Percentiles rank a stretch among this genome's conserved stretches.
Evolutionary conservation across 345 rosid genomes (phyloP).

Genomic region (Ailanthus altissimus): DNA sequence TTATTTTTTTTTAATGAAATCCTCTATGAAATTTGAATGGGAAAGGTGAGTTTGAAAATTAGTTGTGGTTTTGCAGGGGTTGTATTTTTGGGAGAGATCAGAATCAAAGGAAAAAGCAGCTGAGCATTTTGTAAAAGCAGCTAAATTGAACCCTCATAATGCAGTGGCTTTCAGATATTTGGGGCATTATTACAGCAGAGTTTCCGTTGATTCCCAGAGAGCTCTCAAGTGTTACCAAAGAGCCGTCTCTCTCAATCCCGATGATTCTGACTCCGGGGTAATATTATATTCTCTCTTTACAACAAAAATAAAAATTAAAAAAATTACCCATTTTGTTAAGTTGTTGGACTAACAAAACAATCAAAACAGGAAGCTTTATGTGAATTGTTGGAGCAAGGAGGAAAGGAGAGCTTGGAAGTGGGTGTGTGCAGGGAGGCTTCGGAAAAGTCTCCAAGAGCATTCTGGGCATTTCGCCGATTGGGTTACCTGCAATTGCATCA

Average conservation of each 20-base stretch:
- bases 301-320: not conserved
- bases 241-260: constrained; percentile 62
- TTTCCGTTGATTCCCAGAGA: constrained; percentile 56
- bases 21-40: not conserved
- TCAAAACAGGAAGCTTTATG: constrained; percentile 66
- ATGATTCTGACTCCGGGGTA: constrained; percentile 73
- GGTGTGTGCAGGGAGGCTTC: constrained; percentile 75
- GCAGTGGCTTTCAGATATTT: constrained; percentile 68
- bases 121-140: constrained; percentile 69
- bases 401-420: constrained; percentile 72
- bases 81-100: constrained; percentile 58
- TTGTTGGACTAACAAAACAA: not conserved
- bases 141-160: constrained; percentile 66
- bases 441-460: constrained; percentile 83
- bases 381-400: constrained; percentile 67
- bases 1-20: not conserved
- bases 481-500: constrained; percentile 84
- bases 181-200: constrained; percentile 68
- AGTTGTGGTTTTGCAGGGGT: constrained; percentile 52
- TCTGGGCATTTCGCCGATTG: constrained; percentile 85
- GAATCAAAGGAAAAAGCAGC: constrained; percentile 60
- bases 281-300: not conserved
- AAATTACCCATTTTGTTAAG: not conserved
- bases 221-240: constrained; percentile 93
- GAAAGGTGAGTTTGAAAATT: not conserved